A percentile compares a stretch with the other conserved stretches of the same genome.
Conservation (phyloP, 2,329 filamentous ascomycete species). For the Cladophialophora yegresii region DNA sequence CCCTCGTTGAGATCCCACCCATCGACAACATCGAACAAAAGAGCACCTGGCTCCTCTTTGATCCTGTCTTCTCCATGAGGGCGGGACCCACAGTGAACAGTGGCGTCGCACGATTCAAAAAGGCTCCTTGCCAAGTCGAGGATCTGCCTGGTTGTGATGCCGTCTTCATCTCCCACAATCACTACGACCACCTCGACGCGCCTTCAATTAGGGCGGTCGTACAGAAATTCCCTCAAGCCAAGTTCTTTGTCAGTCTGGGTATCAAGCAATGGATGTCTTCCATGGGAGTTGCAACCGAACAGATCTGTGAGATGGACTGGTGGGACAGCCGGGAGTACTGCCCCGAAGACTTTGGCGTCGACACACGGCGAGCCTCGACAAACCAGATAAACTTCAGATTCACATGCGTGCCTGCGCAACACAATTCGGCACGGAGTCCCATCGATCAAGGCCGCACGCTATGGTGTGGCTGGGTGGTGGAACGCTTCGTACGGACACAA, state of each 20-base stretch:
- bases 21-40: slow-evolving; percentile 2
- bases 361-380: slow-evolving; percentile 25
- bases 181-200: slow-evolving; percentile 59
- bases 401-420: slow-evolving; percentile 42
- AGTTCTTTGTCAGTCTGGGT: slow-evolving; percentile 50
- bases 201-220: slow-evolving; percentile 47
- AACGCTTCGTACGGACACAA: slow-evolving; percentile 41
- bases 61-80: slow-evolving; percentile 26
- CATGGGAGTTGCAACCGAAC: slow-evolving; percentile 42
- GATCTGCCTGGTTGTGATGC: slow-evolving; percentile 43
- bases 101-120: slow-evolving; percentile 21
- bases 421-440: slow-evolving; percentile 48
- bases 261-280: slow-evolving; percentile 30
- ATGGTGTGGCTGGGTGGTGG: slow-evolving; percentile 49
- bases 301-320: slow-evolving; percentile 54
- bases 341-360: slow-evolving; percentile 31
- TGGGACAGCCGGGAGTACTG: slow-evolving; percentile 43
- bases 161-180: slow-evolving; percentile 58
- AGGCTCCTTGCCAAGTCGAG: slow-evolving; percentile 22
- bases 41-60: slow-evolving; percentile 25
- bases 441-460: slow-evolving; percentile 47
- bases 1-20: slow-evolving; percentile 24
- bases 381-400: slow-evolving; percentile 17
- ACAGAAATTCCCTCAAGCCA: slow-evolving; percentile 42
- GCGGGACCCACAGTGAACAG: slow-evolving; percentile 24